Conservation (phyloP, 768 basidiomycete genomes). For the Xerocomus spinulosus region DNA sequence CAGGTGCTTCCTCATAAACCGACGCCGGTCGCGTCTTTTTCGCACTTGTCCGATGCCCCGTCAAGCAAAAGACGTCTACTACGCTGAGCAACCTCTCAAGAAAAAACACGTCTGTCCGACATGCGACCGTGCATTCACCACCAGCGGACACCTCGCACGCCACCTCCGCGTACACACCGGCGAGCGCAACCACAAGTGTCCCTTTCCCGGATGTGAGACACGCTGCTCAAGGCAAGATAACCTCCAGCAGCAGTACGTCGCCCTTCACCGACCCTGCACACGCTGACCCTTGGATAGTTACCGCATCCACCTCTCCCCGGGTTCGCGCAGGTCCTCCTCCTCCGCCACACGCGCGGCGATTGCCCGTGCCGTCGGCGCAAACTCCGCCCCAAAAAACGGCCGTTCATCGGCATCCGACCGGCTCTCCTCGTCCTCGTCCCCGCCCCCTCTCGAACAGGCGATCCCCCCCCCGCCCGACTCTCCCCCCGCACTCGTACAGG, state of each 20-base stretch:
- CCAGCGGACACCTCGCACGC: slow-evolving; percentile 83
- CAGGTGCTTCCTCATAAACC: slow-evolving; percentile 34
- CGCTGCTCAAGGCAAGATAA: slow-evolving; percentile 90
- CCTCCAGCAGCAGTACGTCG: slow-evolving; percentile 42
- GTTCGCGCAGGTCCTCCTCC: slow-evolving; percentile 62
- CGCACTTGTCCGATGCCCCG: slow-evolving; percentile 28
- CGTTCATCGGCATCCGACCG: slow-evolving; percentile 29
- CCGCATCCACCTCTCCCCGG: slow-evolving; percentile 77
- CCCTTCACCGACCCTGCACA: slow-evolving; percentile 9
- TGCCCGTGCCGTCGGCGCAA: slow-evolving; percentile 37
- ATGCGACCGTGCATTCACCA: slow-evolving; percentile 80
- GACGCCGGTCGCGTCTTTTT: slow-evolving; percentile 22
- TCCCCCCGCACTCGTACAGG: slow-evolving; percentile 50
- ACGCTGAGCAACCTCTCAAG: slow-evolving; percentile 15
- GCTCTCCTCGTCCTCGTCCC: slow-evolving; percentile 23
- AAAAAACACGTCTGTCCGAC: slow-evolving; percentile 59
- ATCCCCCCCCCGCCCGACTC: slow-evolving; percentile 48
- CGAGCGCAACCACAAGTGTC: slow-evolving; percentile 88
- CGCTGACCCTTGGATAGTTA: slow-evolving; percentile 43
- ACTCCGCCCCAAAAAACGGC: slow-evolving; percentile 12
- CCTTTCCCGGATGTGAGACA: slow-evolving; percentile 93
- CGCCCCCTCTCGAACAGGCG: slow-evolving; percentile 45
- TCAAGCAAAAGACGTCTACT: no score
- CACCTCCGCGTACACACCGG: slow-evolving; percentile 90
- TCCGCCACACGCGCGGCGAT: slow-evolving; percentile 54